These are phyloP conservation scores for Stemphylium lycopersici DNA, from an alignment of 2,329 filamentous ascomycete species.

Conservation along the genomic window DNA sequence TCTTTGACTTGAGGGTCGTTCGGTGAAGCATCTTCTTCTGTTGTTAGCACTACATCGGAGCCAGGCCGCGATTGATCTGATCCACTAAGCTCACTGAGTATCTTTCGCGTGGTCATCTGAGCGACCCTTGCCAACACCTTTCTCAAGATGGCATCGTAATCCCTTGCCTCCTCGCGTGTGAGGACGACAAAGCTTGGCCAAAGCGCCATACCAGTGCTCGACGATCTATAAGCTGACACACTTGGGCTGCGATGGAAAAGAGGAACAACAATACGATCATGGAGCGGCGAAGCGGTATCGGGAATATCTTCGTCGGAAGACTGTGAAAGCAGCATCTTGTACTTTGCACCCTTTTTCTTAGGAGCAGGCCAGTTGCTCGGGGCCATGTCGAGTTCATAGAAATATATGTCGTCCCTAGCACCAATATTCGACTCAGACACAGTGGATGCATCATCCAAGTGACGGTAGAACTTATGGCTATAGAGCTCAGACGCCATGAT, in stretches of 20 bases:
- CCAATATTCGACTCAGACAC: conserved; percentile 75
- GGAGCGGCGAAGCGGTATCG: conserved; percentile 64
- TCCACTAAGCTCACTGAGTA: conserved; percentile 61
- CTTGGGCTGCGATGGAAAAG: conserved; percentile 66
- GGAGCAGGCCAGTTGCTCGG: conserved; percentile 78
- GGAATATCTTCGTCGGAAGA: conserved; percentile 56
- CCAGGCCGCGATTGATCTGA: conserved; percentile 59
- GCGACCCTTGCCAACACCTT: conserved; percentile 80
- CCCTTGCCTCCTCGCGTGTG: conserved; percentile 71
- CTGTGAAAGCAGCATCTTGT: conserved; percentile 55
- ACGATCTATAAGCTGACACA: conserved; percentile 40
- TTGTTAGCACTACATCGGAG: conserved; percentile 72
- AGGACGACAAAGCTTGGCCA: conserved; percentile 75
- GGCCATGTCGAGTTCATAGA: conserved; percentile 77
- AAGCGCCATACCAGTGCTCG: conserved; percentile 44
- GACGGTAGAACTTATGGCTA: conserved; percentile 82
- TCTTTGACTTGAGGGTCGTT: conserved; percentile 75
- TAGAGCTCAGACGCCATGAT: conserved; percentile 86
- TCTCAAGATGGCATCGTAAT: conserved; percentile 74
- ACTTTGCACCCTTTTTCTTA: conserved; percentile 55
- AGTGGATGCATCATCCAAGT: conserved; percentile 70
- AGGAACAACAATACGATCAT: conserved; percentile 72
- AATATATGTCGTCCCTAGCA: conserved; percentile 65
- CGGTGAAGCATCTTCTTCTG: conserved; percentile 66
- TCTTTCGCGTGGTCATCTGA: conserved; percentile 74